A percentile compares a stretch with the other conserved stretches of the same genome.
These are phyloP conservation scores for Entrophospora sp. DNA, from an alignment of 192 early-diverging fungal genomes.

Conservation along the genomic window DNA sequence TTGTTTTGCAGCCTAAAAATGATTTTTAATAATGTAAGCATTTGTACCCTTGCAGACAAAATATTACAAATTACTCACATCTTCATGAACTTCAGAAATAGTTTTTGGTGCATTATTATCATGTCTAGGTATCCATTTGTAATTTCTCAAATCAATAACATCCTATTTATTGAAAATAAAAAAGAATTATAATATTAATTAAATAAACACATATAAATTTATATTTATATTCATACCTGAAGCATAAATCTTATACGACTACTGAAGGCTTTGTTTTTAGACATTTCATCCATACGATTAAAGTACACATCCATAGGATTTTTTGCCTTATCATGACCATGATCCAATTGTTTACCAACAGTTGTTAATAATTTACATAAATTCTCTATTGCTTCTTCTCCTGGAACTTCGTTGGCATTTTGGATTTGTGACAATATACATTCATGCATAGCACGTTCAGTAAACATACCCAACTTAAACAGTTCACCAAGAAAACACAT, in stretches of 20 bases:
- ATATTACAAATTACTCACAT: slow-evolving; percentile 23
- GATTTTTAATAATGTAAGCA: background rate
- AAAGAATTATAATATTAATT: too few relatives aligned
- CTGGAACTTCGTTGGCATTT: slow-evolving; percentile 66
- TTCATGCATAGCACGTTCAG: slow-evolving; percentile 90
- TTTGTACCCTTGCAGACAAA: too few relatives aligned
- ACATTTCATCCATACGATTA: slow-evolving; percentile 66
- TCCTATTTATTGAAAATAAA: slow-evolving; percentile 54
- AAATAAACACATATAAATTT: too few relatives aligned
- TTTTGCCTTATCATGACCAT: slow-evolving; percentile 44
- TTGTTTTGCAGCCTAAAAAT: slow-evolving; percentile 42
- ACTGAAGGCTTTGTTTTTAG: slow-evolving; percentile 53
- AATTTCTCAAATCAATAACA: slow-evolving; percentile 71
- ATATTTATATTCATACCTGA: too few relatives aligned
- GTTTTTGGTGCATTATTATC: slow-evolving; percentile 75
- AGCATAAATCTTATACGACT: slow-evolving; percentile 94
- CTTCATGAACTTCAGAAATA: slow-evolving; percentile 86
- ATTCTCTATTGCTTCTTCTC: slow-evolving; percentile 93
- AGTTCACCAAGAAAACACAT: slow-evolving; percentile 93
- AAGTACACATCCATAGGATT: slow-evolving; percentile 80
- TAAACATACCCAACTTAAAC: slow-evolving; percentile 83
- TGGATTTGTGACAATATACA: slow-evolving; percentile 77
- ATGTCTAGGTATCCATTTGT: slow-evolving; percentile 65
- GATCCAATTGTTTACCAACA: slow-evolving; percentile 76
- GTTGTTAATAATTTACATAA: slow-evolving; percentile 88